phyloP scores from a whole-genome alignment of 2,329 filamentous ascomycete species.

The Fusarium cyanostomum region DNA sequence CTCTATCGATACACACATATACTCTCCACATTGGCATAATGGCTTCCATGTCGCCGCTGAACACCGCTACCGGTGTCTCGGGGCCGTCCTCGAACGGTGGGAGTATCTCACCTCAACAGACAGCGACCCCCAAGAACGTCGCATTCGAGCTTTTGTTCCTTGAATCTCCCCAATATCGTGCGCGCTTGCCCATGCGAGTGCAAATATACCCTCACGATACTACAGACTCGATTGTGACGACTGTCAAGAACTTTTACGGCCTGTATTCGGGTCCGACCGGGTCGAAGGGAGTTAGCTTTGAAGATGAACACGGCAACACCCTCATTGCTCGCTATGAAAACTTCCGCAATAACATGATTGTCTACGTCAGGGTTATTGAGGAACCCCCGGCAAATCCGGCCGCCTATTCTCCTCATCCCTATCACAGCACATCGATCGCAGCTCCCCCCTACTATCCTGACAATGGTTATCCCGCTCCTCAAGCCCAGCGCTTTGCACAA shows the following conservation, averaged over 20 bases:
- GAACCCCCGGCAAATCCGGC: slow-evolving; percentile 58
- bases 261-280: slow-evolving; percentile 79
- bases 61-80: slow-evolving; percentile 46
- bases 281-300: slow-evolving; percentile 89
- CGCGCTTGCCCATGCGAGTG: slow-evolving; percentile 83
- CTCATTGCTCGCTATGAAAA: slow-evolving; percentile 98
- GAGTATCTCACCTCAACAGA: slow-evolving; percentile 58
- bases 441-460: slow-evolving; percentile 66
- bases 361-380: slow-evolving; percentile 88
- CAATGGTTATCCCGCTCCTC: slow-evolving; percentile 58
- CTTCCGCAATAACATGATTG: slow-evolving; percentile 89
- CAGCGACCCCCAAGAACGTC: slow-evolving; percentile 73
- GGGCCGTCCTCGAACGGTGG: slow-evolving; percentile 53
- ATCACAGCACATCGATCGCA: slow-evolving; percentile 62
- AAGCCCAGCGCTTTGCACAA: slow-evolving; percentile 62
- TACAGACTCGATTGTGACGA: slow-evolving; percentile 96
- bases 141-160: slow-evolving; percentile 80
- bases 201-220: slow-evolving; percentile 96
- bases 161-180: slow-evolving; percentile 73
- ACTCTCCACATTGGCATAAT: slow-evolving; percentile 50
- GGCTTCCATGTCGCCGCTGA: slow-evolving; percentile 59
- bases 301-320: slow-evolving; percentile 87
- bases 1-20: slow-evolving; percentile 40
- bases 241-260: slow-evolving; percentile 99
- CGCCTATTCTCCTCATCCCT: slow-evolving; percentile 61